A percentile compares a stretch with the other conserved stretches of the same genome.
These are phyloP conservation scores for Sarocladium strictum DNA, from an alignment of 2,329 filamentous ascomycete genomes.

Conservation along the genomic window DNA sequence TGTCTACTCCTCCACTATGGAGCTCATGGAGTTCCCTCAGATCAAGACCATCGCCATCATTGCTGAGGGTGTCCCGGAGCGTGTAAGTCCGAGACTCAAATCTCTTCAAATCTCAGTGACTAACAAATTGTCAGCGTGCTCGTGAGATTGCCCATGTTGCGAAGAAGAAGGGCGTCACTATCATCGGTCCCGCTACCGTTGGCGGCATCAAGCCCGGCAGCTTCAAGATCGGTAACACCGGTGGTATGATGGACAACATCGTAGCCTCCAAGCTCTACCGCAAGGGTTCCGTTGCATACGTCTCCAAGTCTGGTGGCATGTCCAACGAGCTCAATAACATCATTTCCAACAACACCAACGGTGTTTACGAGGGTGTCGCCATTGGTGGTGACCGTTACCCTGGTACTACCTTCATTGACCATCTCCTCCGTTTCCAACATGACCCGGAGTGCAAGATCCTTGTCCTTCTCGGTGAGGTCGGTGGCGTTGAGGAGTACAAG, in stretches of 20 bases:
- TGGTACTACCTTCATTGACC: conserved; percentile 98
- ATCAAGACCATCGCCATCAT: conserved; percentile 99
- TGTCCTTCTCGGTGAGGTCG: conserved; percentile 91
- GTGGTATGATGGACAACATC: conserved; percentile 99
- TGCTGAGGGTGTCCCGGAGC: conserved; percentile 96
- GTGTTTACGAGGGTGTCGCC: conserved; percentile 98
- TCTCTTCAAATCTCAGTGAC: neutral
- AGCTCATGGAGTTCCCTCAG: conserved; percentile 94
- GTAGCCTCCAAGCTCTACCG: conserved; percentile 99
- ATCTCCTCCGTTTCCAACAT: conserved; percentile 91
- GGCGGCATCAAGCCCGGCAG: conserved; percentile 99
- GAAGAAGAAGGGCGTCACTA: conserved; percentile 97
- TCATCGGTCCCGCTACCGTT: conserved; percentile 96
- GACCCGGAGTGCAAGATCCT: conserved; percentile 98
- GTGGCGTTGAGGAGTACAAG: conserved; percentile 99
- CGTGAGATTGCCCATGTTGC: conserved; percentile 97
- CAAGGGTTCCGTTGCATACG: conserved; percentile 96
- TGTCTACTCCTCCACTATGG: conserved; percentile 98
- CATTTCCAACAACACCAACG: conserved; percentile 90
- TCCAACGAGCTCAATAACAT: conserved; percentile 99
- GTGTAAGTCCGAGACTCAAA: conserved; percentile 54
- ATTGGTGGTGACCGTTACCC: conserved; percentile 99
- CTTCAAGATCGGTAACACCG: conserved; percentile 99
- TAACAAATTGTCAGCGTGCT: conserved; percentile 59
- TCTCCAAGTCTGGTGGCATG: conserved; percentile 99